Conservation (phyloP, 306 rosid genomes). For the Fragaria iinumae region DNA sequence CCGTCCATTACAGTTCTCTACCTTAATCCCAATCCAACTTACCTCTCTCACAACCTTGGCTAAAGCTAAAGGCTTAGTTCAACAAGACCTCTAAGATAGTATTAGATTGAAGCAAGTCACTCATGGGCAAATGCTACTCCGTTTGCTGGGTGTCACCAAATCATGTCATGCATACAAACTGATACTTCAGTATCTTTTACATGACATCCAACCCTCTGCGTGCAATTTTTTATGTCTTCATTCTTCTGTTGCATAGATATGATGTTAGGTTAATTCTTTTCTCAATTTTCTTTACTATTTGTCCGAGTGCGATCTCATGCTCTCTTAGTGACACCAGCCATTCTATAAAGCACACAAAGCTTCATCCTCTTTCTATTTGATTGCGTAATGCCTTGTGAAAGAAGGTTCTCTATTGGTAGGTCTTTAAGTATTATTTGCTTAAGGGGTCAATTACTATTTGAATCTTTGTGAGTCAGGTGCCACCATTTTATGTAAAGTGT, state of each 20-base stretch:
- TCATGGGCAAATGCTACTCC: constrained; percentile 7
- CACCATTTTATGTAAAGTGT: constrained; percentile 16
- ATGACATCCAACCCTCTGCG: constrained; percentile 12
- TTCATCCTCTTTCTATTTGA: constrained; percentile 18
- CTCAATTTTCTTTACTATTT: constrained; percentile 19
- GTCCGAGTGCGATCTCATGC: constrained; percentile 32
- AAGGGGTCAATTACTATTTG: constrained; percentile 16
- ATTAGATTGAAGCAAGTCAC: not conserved
- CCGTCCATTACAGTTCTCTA: not conserved
- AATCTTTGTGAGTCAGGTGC: constrained; percentile 27
- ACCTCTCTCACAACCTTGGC: not conserved
- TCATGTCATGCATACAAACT: constrained; percentile 3
- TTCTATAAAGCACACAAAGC: constrained; percentile 9
- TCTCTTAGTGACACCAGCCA: constrained; percentile 34
- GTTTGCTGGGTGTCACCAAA: constrained; percentile 13
- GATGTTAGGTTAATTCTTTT: constrained; percentile 14
- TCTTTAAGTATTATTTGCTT: not conserved
- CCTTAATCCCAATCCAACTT: not conserved
- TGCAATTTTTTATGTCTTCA: constrained; percentile 11
- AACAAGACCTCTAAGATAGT: not conserved
- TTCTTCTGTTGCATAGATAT: constrained; percentile 1
- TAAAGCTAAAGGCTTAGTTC: not conserved
- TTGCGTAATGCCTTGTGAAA: constrained; percentile 33
- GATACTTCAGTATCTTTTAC: constrained; percentile 7
- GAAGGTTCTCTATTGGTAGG: not conserved